These are phyloP conservation scores for Talaromyces pinophilus DNA, from an alignment of 2,329 filamentous ascomycete genomes.

Conservation along the genomic window DNA sequence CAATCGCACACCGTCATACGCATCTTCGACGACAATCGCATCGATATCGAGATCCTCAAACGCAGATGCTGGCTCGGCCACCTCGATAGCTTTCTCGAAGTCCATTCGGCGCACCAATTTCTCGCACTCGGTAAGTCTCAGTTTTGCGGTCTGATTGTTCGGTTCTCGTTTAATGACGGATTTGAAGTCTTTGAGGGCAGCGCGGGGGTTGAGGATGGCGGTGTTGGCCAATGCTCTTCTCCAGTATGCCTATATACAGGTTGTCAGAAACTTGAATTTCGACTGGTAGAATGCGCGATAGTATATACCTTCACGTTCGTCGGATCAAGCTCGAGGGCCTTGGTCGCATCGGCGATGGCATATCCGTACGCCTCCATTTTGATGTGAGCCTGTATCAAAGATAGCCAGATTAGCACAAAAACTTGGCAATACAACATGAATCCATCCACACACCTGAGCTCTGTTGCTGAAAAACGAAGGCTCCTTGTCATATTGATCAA, in stretches of 20 bases:
- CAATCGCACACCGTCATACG: conserved; percentile 81
- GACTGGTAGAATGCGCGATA: neutral
- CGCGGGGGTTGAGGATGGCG: conserved; percentile 83
- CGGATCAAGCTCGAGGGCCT: conserved; percentile 85
- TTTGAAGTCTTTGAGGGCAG: conserved; percentile 90
- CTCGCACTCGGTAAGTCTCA: conserved; percentile 90
- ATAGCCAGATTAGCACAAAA: conserved; percentile 20
- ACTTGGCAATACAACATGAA: no score
- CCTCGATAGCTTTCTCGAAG: conserved; percentile 92
- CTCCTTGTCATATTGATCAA: conserved; percentile 77
- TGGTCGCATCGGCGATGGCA: conserved; percentile 85
- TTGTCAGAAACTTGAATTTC: neutral
- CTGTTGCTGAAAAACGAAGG: conserved; percentile 92
- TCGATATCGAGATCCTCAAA: conserved; percentile 88
- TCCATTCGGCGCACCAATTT: conserved; percentile 90
- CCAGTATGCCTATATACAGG: conserved; percentile 74
- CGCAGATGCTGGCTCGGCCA: conserved; percentile 87
- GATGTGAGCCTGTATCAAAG: conserved; percentile 71
- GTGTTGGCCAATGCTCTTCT: conserved; percentile 88
- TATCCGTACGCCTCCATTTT: conserved; percentile 95
- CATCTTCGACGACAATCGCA: conserved; percentile 75
- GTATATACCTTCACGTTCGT: conserved; percentile 76
- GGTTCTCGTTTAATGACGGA: conserved; percentile 85
- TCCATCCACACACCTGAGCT: conserved; percentile 69
- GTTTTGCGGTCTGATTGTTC: conserved; percentile 81